Percentiles rank a stretch among this genome's conserved stretches.
Conservation (phyloP, 1,284 basidiomycete genomes). For the Ceratobasidium sp. region DNA sequence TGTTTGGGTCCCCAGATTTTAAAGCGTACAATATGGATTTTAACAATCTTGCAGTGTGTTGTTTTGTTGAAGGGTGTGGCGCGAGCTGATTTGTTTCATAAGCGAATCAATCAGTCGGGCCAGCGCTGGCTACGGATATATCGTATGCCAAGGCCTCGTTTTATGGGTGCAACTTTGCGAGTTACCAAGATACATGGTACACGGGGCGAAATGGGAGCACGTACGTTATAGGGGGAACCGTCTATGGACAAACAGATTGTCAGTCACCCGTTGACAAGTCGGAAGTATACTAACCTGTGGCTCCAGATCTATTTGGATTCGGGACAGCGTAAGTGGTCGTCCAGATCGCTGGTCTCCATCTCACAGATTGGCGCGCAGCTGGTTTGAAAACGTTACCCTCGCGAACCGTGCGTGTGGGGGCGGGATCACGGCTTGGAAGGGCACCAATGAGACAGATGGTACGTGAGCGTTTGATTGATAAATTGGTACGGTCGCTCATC, state of each 20-base stretch:
- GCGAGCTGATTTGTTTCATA: not conserved
- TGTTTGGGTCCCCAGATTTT: constrained; percentile 54
- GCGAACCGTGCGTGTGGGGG: constrained; percentile 70
- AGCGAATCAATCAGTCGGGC: constrained; percentile 15
- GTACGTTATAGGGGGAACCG: constrained; percentile 65
- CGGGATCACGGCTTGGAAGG: constrained; percentile 68
- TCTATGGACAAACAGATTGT: constrained; percentile 66
- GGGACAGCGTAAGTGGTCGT: constrained; percentile 59
- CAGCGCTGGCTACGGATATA: constrained; percentile 12
- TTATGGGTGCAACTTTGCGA: constrained; percentile 67
- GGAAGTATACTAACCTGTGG: not conserved
- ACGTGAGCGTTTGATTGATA: not conserved
- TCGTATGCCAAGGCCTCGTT: constrained; percentile 57
- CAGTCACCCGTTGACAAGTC: constrained; percentile 44
- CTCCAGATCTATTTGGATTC: constrained; percentile 59
- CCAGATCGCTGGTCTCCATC: not conserved
- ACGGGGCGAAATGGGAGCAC: constrained; percentile 65
- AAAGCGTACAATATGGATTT: constrained; percentile 72
- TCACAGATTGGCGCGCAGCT: not conserved
- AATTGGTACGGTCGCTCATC: not conserved
- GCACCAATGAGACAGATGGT: constrained; percentile 59
- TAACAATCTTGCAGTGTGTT: constrained; percentile 64
- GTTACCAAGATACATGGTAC: constrained; percentile 73
- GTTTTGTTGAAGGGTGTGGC: not conserved
- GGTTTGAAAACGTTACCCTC: constrained; percentile 53